A percentile compares a stretch with the other conserved stretches of the same genome.
These are phyloP conservation scores for Chrysanthemum lavandulifolium DNA, from an alignment of 129 eudicot genomes.

Conservation along the genomic window DNA sequence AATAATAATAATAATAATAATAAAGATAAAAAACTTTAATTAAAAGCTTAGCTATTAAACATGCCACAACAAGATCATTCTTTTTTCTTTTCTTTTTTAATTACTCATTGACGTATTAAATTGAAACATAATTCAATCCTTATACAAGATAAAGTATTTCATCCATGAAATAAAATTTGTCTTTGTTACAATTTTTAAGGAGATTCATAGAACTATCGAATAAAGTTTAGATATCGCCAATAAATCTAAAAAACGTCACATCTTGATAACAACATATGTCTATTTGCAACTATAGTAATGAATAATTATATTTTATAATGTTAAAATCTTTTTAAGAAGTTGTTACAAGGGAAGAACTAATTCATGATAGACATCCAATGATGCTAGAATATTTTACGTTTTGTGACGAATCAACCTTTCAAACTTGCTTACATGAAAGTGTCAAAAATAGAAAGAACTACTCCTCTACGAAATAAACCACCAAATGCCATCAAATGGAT, in stretches of 20 bases:
- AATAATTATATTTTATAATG: not conserved
- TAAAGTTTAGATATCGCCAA: no score
- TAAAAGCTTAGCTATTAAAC: no score
- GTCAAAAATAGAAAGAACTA: slow-evolving; percentile 33
- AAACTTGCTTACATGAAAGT: slow-evolving; percentile 22
- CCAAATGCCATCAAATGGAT: slow-evolving; percentile 16
- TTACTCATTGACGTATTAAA: no score
- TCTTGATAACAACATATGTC: not conserved
- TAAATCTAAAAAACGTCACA: not conserved
- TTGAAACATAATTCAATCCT: no score
- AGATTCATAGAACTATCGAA: no score
- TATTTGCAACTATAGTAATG: not conserved
- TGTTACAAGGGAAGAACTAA: not conserved
- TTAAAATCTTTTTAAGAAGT: not conserved
- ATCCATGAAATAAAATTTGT: no score
- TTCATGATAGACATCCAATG: not conserved
- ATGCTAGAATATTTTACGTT: slow-evolving; percentile 2
- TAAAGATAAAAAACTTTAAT: no score
- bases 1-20: no score
- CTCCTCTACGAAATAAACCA: slow-evolving; percentile 35
- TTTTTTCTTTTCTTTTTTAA: no score
- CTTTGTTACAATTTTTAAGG: no score
- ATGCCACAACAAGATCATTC: no score
- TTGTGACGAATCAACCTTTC: slow-evolving; percentile 25
- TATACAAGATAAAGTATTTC: no score